A percentile compares a stretch with the other conserved stretches of the same genome.
Evolutionary conservation across 208 protist genomes (phyloP).

Genomic region (Acanthamoeba healyi): DNA sequence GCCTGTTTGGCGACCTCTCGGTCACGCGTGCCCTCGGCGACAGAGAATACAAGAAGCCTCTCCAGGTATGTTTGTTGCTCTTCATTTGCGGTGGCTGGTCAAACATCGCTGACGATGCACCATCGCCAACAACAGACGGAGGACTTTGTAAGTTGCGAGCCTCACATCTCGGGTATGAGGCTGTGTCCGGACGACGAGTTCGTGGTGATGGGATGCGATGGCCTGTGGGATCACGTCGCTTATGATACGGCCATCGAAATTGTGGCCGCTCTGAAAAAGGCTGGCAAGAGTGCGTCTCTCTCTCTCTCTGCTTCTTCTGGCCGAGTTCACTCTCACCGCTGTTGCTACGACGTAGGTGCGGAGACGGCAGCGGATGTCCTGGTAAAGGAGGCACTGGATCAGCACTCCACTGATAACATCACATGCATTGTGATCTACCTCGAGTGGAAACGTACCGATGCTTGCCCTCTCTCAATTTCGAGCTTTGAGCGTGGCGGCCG

Average conservation of each 20-base stretch:
- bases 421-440: neutral
- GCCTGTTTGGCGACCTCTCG: neutral
- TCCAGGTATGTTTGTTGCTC: neutral
- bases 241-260: conserved; percentile 30
- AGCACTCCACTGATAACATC: conserved; percentile 37
- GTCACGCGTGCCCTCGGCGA: conserved; percentile 19
- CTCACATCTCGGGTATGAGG: neutral
- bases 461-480: neutral
- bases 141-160: conserved; percentile 15
- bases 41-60: neutral
- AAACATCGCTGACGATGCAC: neutral
- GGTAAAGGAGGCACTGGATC: neutral
- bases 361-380: neutral
- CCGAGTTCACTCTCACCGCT: neutral
- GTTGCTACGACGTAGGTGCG: neutral
- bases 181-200: neutral
- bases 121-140: neutral
- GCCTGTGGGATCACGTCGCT: conserved; percentile 16
- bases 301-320: neutral
- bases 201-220: neutral
- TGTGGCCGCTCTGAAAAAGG: neutral
- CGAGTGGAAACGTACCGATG: neutral
- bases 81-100: neutral
- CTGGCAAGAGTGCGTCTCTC: conserved; percentile 11
- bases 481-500: too few species aligned